Evolutionary conservation across 768 basidiomycete species (phyloP).

Genomic region (Daedaleopsis sinensis): DNA sequence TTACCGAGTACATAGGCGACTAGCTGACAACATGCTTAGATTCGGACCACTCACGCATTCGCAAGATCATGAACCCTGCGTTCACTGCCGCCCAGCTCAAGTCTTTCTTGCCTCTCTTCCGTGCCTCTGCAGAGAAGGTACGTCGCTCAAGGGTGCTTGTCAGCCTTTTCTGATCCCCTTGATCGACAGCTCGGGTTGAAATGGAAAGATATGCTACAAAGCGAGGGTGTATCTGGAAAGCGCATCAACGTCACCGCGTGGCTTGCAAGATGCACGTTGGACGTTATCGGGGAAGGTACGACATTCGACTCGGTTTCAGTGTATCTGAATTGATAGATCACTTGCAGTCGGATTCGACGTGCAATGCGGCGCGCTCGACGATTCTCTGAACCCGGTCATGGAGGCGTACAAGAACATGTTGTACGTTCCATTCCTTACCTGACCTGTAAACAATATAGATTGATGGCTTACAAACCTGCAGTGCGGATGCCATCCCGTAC

Average conservation of each 20-base stretch:
- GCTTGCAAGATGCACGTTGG: constrained; percentile 30
- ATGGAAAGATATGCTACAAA: constrained; percentile 26
- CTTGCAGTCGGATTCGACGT: constrained; percentile 28
- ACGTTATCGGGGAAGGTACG: constrained; percentile 31
- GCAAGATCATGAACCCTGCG: constrained; percentile 28
- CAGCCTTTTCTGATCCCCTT: not conserved
- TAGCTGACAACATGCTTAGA: constrained; percentile 6
- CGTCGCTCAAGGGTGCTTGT: not conserved
- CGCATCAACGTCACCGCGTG: constrained; percentile 22
- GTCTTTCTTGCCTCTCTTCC: constrained; percentile 28
- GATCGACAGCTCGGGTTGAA: constrained; percentile 25
- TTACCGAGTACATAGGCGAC: not conserved
- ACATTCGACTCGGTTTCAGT: not conserved
- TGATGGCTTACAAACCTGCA: not conserved
- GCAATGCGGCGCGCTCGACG: constrained; percentile 29
- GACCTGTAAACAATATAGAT: constrained; percentile 21
- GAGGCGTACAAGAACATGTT: constrained; percentile 30
- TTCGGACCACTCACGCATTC: constrained; percentile 23
- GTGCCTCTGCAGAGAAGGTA: constrained; percentile 25
- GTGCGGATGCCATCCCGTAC: constrained; percentile 28
- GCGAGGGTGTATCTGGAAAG: not conserved
- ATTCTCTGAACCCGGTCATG: constrained; percentile 20
- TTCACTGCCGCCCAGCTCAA: constrained; percentile 27
- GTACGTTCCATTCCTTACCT: constrained; percentile 16
- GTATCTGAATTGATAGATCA: no score